Conservation (phyloP, 805 yeast genomes). For the Candida ovalis region DNA sequence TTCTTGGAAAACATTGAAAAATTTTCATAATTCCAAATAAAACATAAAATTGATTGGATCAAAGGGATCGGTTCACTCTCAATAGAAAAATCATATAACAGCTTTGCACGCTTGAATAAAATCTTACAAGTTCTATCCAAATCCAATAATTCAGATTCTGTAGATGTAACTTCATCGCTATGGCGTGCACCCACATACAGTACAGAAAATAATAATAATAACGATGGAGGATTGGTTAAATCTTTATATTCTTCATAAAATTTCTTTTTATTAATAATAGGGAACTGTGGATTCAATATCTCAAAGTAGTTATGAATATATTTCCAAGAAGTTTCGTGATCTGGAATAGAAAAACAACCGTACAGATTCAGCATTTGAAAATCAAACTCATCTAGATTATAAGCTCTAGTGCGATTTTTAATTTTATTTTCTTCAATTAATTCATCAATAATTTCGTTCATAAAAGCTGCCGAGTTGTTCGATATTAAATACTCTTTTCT, state of each 20-base stretch:
- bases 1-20: conserved; percentile 44
- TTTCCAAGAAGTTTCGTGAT: conserved; percentile 56
- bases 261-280: conserved; percentile 58
- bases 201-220: conserved; percentile 59
- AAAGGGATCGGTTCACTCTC: conserved; percentile 64
- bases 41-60: conserved; percentile 49
- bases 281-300: conserved; percentile 61
- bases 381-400: conserved; percentile 39
- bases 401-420: conserved; percentile 15
- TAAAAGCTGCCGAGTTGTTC: conserved; percentile 24
- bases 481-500: conserved; percentile 11
- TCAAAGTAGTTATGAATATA: conserved; percentile 60
- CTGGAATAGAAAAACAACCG: conserved; percentile 72
- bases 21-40: conserved; percentile 22
- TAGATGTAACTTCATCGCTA: conserved; percentile 47
- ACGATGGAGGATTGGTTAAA: conserved; percentile 55
- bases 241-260: conserved; percentile 60
- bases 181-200: conserved; percentile 66
- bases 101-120: conserved; percentile 46
- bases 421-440: conserved; percentile 16
- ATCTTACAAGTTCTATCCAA: conserved; percentile 31
- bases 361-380: conserved; percentile 57
- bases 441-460: conserved; percentile 18
- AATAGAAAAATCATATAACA: conserved; percentile 62
- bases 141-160: conserved; percentile 48